Conservation (phyloP, 129 eudicot genomes). For the Chrysanthemum seticuspe region DNA sequence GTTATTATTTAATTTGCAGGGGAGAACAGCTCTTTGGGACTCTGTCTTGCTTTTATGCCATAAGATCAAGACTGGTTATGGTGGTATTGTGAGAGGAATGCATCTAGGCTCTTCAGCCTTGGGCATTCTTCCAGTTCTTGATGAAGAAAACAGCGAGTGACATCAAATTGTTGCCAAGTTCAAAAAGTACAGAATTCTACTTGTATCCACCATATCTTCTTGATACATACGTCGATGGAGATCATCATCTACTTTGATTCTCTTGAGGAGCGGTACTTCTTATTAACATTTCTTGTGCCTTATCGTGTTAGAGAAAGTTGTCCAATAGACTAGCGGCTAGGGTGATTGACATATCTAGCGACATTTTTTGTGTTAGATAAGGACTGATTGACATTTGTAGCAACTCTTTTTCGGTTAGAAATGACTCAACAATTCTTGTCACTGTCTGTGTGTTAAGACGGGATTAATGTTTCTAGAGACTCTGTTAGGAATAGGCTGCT, state of each 20-base stretch:
- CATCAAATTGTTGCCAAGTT: too few species aligned
- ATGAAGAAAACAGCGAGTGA: conserved; percentile 62
- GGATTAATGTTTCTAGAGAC: not conserved
- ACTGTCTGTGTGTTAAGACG: not conserved
- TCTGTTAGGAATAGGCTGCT: too few species aligned
- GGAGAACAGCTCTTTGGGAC: conserved; percentile 96
- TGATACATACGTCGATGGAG: not conserved
- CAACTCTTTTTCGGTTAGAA: not conserved
- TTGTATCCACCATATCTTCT: conserved; percentile 6
- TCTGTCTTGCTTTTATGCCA: conserved; percentile 85
- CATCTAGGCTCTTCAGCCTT: conserved; percentile 90
- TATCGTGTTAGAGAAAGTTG: not conserved
- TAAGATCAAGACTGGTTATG: conserved; percentile 65
- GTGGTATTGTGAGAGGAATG: conserved; percentile 80
- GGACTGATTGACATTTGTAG: conserved; percentile 2
- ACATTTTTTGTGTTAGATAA: not conserved
- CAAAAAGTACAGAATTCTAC: too few species aligned
- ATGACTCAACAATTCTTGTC: not conserved
- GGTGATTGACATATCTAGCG: too few species aligned
- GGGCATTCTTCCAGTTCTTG: conserved; percentile 69
- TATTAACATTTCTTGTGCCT: not conserved
- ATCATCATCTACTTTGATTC: not conserved
- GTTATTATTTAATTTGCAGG: conserved; percentile 46
- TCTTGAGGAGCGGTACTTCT: not conserved
- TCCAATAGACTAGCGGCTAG: not conserved